Percentiles rank a stretch among this genome's conserved stretches.
phyloP scores from a whole-genome alignment of 208 protist species.

The Crithidia bombi region DNA sequence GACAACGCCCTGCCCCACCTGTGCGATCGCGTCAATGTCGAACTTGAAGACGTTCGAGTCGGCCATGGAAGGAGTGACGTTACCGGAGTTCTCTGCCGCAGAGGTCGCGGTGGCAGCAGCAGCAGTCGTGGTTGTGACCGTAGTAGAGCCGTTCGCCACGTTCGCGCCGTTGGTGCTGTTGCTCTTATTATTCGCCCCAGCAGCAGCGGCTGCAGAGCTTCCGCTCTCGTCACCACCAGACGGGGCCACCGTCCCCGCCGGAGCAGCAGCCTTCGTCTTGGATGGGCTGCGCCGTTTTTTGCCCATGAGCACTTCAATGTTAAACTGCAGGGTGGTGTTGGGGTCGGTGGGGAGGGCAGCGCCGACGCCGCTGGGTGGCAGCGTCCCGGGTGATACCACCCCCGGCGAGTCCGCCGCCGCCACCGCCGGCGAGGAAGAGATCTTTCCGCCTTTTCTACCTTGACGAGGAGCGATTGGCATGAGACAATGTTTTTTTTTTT shows the following conservation, averaged over 20 bases:
- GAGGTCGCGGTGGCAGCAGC: slow-evolving; percentile 7
- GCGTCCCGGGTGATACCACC: slow-evolving; percentile 58
- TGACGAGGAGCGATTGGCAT: slow-evolving; percentile 83
- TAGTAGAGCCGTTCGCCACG: slow-evolving; percentile 8
- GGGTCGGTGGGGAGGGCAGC: slow-evolving; percentile 31
- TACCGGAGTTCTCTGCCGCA: slow-evolving; percentile 38
- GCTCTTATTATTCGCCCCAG: slow-evolving; percentile 8
- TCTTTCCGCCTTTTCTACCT: slow-evolving; percentile 88
- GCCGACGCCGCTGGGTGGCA: slow-evolving; percentile 29
- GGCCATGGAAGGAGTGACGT: slow-evolving; percentile 33
- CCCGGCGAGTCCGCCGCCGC: slow-evolving; percentile 48
- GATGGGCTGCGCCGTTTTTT: slow-evolving; percentile 42
- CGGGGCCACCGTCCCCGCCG: background rate
- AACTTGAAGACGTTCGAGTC: slow-evolving; percentile 88
- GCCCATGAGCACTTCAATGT: slow-evolving; percentile 51
- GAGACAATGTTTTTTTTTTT: slow-evolving; percentile 11
- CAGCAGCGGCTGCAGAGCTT: slow-evolving; percentile 7
- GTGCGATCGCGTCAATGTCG: slow-evolving; percentile 80
- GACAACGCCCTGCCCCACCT: slow-evolving; percentile 82
- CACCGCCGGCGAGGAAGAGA: slow-evolving; percentile 62
- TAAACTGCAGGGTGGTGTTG: slow-evolving; percentile 47
- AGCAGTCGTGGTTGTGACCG: background rate
- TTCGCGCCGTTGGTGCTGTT: slow-evolving; percentile 8
- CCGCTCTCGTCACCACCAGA: slow-evolving; percentile 7
- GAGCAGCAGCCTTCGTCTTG: slow-evolving; percentile 23